Evolutionary conservation across 495 filamentous ascomycete species (phyloP).

Genomic region (Evernia prunastri): DNA sequence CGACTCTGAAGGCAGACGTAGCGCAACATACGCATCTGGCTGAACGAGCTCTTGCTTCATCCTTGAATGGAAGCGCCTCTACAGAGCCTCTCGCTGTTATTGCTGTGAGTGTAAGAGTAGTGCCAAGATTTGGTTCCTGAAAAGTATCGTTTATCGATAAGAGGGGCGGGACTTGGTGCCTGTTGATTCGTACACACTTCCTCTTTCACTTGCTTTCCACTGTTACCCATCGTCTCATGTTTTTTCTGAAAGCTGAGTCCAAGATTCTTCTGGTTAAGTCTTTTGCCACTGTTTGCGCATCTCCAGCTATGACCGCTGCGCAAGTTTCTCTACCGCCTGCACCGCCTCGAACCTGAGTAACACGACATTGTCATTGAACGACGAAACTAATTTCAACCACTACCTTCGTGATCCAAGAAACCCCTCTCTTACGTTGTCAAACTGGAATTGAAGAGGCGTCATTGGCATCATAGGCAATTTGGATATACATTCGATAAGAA

Average conservation of each 20-base stretch:
- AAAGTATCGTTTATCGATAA: conserved; percentile 8
- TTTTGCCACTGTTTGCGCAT: neutral
- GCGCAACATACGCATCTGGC: conserved; percentile 55
- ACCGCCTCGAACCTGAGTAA: conserved; percentile 7
- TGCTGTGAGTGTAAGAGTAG: neutral
- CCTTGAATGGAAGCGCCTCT: neutral
- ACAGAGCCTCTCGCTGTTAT: neutral
- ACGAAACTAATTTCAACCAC: neutral
- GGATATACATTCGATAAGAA: neutral
- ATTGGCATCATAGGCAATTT: neutral
- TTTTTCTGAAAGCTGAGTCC: neutral
- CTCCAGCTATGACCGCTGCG: conserved; percentile 4
- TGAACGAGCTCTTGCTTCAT: conserved; percentile 39
- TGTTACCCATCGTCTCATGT: neutral
- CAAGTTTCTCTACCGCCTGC: conserved; percentile 1
- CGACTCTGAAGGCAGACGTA: conserved; percentile 62
- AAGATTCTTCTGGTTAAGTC: neutral
- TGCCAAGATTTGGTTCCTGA: neutral
- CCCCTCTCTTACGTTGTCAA: neutral
- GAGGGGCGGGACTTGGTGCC: neutral
- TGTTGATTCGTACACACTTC: conserved; percentile 12
- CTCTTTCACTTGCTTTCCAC: no score
- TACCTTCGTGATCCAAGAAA: neutral
- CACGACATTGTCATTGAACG: neutral
- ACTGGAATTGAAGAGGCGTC: neutral